Percentiles rank a stretch among this genome's conserved stretches.
These are phyloP conservation scores for Pichia sp. DNA, from an alignment of 1,139 yeast genomes.

Conservation along the genomic window DNA sequence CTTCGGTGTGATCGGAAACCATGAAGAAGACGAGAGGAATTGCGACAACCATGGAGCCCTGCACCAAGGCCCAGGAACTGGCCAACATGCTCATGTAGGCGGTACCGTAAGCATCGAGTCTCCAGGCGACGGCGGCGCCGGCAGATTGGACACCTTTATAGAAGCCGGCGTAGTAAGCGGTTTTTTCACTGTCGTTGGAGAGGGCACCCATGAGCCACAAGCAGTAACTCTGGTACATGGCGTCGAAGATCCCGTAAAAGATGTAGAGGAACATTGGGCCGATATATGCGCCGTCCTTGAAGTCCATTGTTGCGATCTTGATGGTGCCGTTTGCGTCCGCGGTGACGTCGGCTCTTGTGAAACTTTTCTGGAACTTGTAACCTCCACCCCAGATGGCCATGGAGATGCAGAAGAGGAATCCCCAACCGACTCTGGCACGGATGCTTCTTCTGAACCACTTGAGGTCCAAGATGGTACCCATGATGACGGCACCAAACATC, in stretches of 20 bases:
- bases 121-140: conserved; percentile 60
- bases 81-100: conserved; percentile 47
- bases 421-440: conserved; percentile 48
- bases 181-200: conserved; percentile 52
- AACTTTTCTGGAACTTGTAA: conserved; percentile 40
- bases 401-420: conserved; percentile 38
- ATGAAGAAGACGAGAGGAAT: conserved; percentile 38
- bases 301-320: conserved; percentile 38
- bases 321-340: conserved; percentile 1
- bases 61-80: conserved; percentile 53
- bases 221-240: conserved; percentile 52
- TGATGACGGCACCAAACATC: conserved; percentile 50
- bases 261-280: conserved; percentile 61
- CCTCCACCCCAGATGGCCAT: conserved; percentile 64
- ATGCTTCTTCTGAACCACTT: conserved; percentile 38
- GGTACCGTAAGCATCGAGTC: conserved; percentile 44
- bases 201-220: conserved; percentile 58
- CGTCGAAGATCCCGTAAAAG: conserved; percentile 56
- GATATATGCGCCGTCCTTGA: conserved; percentile 41
- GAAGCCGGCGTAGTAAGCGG: conserved; percentile 57
- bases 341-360: conserved; percentile 9
- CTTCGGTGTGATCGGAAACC: conserved; percentile 39
- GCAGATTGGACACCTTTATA: conserved; percentile 63
- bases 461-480: conserved; percentile 48
- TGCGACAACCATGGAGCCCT: conserved; percentile 45